Base-by-base conservation (phyloP, 306 rosid genomes). In the Abrus pulchellus region DNA sequence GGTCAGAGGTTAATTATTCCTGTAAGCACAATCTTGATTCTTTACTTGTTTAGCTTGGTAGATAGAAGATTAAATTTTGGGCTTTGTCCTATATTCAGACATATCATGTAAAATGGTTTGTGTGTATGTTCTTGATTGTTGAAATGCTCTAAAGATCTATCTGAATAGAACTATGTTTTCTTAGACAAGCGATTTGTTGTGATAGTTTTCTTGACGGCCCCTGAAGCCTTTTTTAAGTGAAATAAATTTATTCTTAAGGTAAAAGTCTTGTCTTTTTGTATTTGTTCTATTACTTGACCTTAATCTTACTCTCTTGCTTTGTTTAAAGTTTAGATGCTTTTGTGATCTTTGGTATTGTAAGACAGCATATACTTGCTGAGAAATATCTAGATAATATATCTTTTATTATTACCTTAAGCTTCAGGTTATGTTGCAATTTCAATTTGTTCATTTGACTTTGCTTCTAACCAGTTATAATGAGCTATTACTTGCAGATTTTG, bases 1-100 rank as follows among this genome's bases (percentile, higher is more conserved):
- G 97, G 97, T 50, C 99, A 96, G 81, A 96, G 93, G 90, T 82
- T 96, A 76, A 82, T 93, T 73, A 33, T 92, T 84, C 99, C 98
- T 27, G 99, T 90, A 89, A 89, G 94, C 41, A 79, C 40, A 73
- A 7, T 83, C 80, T 77, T 64, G 50, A 40, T 75, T 74, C 34
- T 68, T 83, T 80, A 66, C 69, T 5, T 75, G 63, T 72, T 76
- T 55, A 56, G 29, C 68, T 71, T 66, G 20, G 68, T 41, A 48
- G 14, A 67, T 53, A 32, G 52, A 9, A 32, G 55, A 34, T 41
- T 29, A n/a, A 36, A 73, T 57, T 73, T 48, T 5, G 33, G 63
- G 50, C n/a, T 77, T 68, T 87, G 49, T 28, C 71, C n/a, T 68
- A 38, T 69, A 62, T 43, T 68, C 41, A 33, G 74, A 48, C 59